Conservation (phyloP, 2,329 filamentous ascomycete species). For the Cordyceps tenuipes region DNA sequence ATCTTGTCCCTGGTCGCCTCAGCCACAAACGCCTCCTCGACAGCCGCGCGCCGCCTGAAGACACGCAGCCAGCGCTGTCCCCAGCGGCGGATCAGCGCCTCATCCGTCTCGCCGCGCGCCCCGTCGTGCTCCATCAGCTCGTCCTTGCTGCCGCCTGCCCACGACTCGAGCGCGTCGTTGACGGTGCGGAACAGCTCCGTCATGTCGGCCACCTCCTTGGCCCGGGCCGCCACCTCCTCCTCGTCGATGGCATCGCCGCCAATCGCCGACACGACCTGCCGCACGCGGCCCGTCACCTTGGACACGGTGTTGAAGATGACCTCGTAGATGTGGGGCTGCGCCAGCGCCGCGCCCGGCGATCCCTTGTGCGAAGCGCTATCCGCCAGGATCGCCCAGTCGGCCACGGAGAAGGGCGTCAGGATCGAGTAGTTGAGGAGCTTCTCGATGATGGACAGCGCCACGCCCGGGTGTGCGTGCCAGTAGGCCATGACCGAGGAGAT, state of each 20-base stretch:
- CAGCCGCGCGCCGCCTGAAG: constrained; percentile 70
- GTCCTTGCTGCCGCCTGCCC: constrained; percentile 67
- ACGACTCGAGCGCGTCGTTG: constrained; percentile 65
- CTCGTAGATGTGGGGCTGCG: constrained; percentile 74
- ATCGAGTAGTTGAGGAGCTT: constrained; percentile 98
- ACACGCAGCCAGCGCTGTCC: constrained; percentile 79
- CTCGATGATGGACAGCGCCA: constrained; percentile 87
- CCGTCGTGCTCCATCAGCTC: constrained; percentile 63
- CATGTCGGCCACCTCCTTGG: constrained; percentile 64
- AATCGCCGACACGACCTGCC: constrained; percentile 64
- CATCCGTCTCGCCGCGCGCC: constrained; percentile 45
- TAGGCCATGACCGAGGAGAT: constrained; percentile 85
- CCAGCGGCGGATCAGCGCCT: constrained; percentile 67
- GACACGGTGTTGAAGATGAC: constrained; percentile 80
- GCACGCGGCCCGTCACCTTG: constrained; percentile 81
- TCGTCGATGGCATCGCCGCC: constrained; percentile 38
- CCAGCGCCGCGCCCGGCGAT: constrained; percentile 56
- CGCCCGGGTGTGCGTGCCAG: constrained; percentile 86
- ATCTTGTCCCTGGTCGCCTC: constrained; percentile 9
- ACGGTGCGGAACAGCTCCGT: constrained; percentile 72
- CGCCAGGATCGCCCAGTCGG: constrained; percentile 80
- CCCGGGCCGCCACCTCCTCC: constrained; percentile 47
- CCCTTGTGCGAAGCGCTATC: constrained; percentile 38
- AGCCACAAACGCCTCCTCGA: constrained; percentile 64
- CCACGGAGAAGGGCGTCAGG: constrained; percentile 72